Evolutionary conservation across 2,329 filamentous ascomycete species (phyloP).

Genomic region (Neodidymelliopsis sp.): DNA sequence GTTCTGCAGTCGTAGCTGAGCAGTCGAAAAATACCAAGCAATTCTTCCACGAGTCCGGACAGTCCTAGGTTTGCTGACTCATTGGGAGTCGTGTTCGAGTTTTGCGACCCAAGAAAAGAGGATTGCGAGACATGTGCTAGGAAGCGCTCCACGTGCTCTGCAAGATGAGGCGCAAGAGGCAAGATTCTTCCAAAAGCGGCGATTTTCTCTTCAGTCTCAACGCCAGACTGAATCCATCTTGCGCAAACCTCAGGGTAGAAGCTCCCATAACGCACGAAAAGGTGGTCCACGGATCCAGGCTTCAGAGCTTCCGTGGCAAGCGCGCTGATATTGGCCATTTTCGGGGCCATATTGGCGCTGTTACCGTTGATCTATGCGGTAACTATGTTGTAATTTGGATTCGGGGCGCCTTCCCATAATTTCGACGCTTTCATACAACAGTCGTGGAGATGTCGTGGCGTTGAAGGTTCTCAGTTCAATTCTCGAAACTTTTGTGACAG

Average conservation of each 20-base stretch:
- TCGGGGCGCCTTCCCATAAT: constrained; percentile 48
- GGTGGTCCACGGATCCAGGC: constrained; percentile 71
- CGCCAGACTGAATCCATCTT: constrained; percentile 69
- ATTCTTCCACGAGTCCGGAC: constrained; percentile 51
- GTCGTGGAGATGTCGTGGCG: constrained; percentile 28
- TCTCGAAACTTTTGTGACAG: constrained; percentile 34
- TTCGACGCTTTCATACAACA: constrained; percentile 38
- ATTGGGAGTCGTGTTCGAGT: constrained; percentile 4
- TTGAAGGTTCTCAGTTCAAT: constrained; percentile 18
- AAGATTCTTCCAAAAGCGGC: constrained; percentile 80
- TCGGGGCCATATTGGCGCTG: constrained; percentile 25
- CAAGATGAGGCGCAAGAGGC: constrained; percentile 81
- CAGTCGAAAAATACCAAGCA: constrained; percentile 79
- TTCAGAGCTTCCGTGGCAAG: constrained; percentile 59
- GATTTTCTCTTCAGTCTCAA: constrained; percentile 54
- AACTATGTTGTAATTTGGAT: constrained; percentile 16
- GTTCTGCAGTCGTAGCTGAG: constrained; percentile 75
- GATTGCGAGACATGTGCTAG: constrained; percentile 42
- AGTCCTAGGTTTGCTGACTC: background rate
- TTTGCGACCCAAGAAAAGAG: constrained; percentile 28
- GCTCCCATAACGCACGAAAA: constrained; percentile 78
- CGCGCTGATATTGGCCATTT: constrained; percentile 37
- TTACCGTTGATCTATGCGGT: constrained; percentile 29
- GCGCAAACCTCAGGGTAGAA: constrained; percentile 84
- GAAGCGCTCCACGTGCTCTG: constrained; percentile 70